These are phyloP conservation scores for Dictyophora rubrovolvata DNA, from an alignment of 768 basidiomycete genomes.

Conservation along the genomic window DNA sequence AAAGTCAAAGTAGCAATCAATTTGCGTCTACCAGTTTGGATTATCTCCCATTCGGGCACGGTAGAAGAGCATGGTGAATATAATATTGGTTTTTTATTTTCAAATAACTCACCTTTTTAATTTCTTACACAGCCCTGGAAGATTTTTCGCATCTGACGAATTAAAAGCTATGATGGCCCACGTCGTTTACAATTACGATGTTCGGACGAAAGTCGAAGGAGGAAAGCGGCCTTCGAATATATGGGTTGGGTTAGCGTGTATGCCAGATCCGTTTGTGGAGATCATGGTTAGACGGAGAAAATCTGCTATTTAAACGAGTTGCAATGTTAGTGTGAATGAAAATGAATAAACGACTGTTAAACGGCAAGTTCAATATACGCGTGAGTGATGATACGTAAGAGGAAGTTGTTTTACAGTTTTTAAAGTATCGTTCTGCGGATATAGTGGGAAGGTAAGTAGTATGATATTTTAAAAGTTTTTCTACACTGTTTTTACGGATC, in stretches of 20 bases:
- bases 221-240: conserved; percentile 25
- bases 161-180: conserved; percentile 7
- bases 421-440: no score
- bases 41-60: background rate
- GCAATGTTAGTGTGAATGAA: no score
- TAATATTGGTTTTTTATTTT: background rate
- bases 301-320: background rate
- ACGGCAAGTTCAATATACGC: no score
- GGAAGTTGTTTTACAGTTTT: no score
- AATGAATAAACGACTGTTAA: no score
- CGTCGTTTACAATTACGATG: conserved; percentile 8
- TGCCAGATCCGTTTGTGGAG: conserved; percentile 23
- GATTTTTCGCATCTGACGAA: conserved; percentile 3
- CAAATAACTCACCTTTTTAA: background rate
- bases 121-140: conserved; percentile 4
- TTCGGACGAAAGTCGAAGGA: conserved; percentile 25
- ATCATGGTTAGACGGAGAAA: conserved; percentile 8
- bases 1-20: background rate
- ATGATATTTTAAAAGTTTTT: no score
- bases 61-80: background rate
- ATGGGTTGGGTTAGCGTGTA: conserved; percentile 6
- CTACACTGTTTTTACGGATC: no score
- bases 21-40: background rate
- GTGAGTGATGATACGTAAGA: no score
- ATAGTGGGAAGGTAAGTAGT: no score